Conservation (phyloP, 768 basidiomycete genomes). For the Naematelia encephala region DNA sequence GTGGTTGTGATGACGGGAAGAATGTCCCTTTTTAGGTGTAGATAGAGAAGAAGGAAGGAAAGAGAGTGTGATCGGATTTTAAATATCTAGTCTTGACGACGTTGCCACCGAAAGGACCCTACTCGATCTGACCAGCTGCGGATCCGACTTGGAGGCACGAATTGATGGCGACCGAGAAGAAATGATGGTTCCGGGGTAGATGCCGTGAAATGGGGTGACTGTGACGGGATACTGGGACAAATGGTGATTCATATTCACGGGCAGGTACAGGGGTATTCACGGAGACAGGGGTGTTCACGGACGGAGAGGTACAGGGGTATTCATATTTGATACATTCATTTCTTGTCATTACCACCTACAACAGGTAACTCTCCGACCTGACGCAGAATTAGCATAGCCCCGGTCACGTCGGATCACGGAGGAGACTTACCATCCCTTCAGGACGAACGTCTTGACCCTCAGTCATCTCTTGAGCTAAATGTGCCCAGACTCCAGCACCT, state of each 20-base stretch:
- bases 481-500: slow-evolving; percentile 36
- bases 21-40: no score
- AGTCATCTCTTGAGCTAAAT: slow-evolving; percentile 26
- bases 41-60: not conserved
- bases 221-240: no score
- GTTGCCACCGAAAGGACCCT: not conserved
- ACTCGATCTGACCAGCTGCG: no score
- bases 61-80: slow-evolving; percentile 6
- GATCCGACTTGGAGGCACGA: no score
- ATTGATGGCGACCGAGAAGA: no score
- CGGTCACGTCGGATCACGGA: not conserved
- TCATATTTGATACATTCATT: slow-evolving; percentile 2
- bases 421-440: slow-evolving; percentile 39
- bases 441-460: slow-evolving; percentile 42
- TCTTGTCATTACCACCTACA: slow-evolving; percentile 32
- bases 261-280: no score
- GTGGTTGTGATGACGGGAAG: no score
- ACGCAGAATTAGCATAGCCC: slow-evolving; percentile 13
- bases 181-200: no score
- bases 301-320: not conserved
- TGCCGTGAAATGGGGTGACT: no score
- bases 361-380: slow-evolving; percentile 36
- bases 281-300: not conserved
- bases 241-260: no score
- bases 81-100: not conserved